Conservation (phyloP, 2,329 filamentous ascomycete species). For the Capronia epimyces region DNA sequence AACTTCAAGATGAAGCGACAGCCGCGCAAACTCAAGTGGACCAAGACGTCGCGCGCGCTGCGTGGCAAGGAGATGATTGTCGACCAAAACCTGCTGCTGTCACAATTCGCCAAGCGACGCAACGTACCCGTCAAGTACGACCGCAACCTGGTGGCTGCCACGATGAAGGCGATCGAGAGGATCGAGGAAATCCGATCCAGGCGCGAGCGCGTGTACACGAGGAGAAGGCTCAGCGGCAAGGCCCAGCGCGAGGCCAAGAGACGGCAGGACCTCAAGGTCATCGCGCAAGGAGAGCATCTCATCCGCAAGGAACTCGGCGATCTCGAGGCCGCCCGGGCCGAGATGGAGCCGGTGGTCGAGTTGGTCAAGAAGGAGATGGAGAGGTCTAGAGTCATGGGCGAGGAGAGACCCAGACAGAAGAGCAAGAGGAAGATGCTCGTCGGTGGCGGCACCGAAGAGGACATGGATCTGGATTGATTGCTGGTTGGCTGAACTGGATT, state of each 20-base stretch:
- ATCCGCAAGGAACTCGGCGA: conserved; percentile 64
- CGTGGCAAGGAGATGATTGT: conserved; percentile 87
- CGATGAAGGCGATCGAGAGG: conserved; percentile 85
- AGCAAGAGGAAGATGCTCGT: conserved; percentile 43
- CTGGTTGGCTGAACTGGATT: background rate
- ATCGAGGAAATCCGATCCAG: conserved; percentile 76
- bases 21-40: conserved; percentile 94
- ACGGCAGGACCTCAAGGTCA: conserved; percentile 75
- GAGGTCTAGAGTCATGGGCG: conserved; percentile 37
- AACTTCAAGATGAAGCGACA: conserved; percentile 98
- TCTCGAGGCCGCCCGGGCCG: conserved; percentile 48
- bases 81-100: conserved; percentile 70
- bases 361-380: conserved; percentile 33
- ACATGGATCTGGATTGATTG: conserved; percentile 45
- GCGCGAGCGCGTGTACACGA: conserved; percentile 89
- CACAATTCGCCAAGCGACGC: conserved; percentile 80
- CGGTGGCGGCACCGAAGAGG: conserved; percentile 42
- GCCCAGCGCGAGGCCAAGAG: conserved; percentile 65
- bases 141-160: conserved; percentile 80
- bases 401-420: conserved; percentile 41
- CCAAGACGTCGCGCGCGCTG: conserved; percentile 81
- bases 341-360: conserved; percentile 31
- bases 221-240: conserved; percentile 87
- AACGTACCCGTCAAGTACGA: conserved; percentile 96
- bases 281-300: conserved; percentile 87